Conservation (phyloP, 2,329 filamentous ascomycete genomes). For the Xylariales sp. region DNA sequence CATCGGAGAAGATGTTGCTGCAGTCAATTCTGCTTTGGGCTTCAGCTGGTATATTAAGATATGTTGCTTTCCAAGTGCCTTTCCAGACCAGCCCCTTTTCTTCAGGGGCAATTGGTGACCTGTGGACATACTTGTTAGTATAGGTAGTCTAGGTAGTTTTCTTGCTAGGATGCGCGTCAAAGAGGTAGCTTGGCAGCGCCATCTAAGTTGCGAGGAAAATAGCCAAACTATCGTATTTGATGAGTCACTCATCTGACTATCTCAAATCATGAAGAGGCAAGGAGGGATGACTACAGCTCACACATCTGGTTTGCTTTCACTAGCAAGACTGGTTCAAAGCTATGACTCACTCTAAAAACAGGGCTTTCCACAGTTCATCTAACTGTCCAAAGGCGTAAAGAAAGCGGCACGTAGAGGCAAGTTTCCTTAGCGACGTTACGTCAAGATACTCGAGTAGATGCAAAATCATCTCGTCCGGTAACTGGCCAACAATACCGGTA, state of each 20-base stretch:
- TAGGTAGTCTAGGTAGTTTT: neutral
- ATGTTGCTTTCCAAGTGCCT: constrained; percentile 86
- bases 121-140: constrained; percentile 35
- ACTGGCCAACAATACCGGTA: constrained; percentile 71
- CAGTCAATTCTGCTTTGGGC: constrained; percentile 74
- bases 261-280: neutral
- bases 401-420: constrained; percentile 85
- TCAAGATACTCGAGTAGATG: constrained; percentile 82
- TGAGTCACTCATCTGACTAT: constrained; percentile 21
- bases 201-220: neutral
- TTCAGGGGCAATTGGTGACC: constrained; percentile 50
- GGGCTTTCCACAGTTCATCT: constrained; percentile 89
- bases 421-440: constrained; percentile 65
- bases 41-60: constrained; percentile 66
- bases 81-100: constrained; percentile 71
- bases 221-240: neutral
- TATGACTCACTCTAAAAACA: constrained; percentile 83
- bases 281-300: neutral
- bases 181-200: neutral
- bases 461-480: constrained; percentile 86
- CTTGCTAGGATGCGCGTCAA: neutral
- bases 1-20: constrained; percentile 86
- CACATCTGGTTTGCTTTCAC: neutral
- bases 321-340: constrained; percentile 24
- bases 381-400: constrained; percentile 85